Evolutionary conservation across 306 rosid species (phyloP).

Genomic region (Canavalia gladiata): DNA sequence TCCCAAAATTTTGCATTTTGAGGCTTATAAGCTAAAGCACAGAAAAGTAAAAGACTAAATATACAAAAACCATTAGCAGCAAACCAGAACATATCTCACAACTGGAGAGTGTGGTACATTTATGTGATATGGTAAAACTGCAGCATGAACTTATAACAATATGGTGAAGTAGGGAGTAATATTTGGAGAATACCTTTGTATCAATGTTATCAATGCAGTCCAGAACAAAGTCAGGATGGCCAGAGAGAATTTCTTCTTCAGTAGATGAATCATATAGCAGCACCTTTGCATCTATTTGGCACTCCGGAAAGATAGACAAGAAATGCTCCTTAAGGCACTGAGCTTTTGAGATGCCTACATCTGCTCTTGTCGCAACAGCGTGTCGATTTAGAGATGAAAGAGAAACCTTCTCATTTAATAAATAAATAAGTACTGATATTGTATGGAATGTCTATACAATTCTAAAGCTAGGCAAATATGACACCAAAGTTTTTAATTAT

Average conservation of each 20-base stretch:
- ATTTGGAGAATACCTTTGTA: slow-evolving; percentile 74
- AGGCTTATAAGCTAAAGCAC: slow-evolving; percentile 7
- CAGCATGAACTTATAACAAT: background rate
- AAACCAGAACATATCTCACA: background rate
- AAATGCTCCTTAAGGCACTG: slow-evolving; percentile 95
- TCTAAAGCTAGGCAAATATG: slow-evolving; percentile 39
- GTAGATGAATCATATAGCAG: slow-evolving; percentile 83
- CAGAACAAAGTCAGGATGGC: slow-evolving; percentile 89
- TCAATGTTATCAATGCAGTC: slow-evolving; percentile 97
- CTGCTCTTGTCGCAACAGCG: slow-evolving; percentile 98
- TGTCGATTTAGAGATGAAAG: slow-evolving; percentile 98
- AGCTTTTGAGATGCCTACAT: slow-evolving; percentile 95
- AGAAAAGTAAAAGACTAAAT: slow-evolving; percentile 31
- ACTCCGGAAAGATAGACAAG: slow-evolving; percentile 88
- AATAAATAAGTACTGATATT: slow-evolving; percentile 53
- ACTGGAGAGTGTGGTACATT: background rate
- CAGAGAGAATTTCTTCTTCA: slow-evolving; percentile 94
- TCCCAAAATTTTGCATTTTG: slow-evolving; percentile 32
- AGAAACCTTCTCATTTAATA: slow-evolving; percentile 84
- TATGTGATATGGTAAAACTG: background rate
- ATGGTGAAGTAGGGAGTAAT: slow-evolving; percentile 17
- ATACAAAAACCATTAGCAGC: slow-evolving; percentile 13
- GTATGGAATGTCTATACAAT: slow-evolving; percentile 22
- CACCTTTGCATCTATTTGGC: slow-evolving; percentile 87
- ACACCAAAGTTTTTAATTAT: slow-evolving; percentile 39